Conservation (phyloP, 129 eudicot genomes). For the Saussurea involucrata region DNA sequence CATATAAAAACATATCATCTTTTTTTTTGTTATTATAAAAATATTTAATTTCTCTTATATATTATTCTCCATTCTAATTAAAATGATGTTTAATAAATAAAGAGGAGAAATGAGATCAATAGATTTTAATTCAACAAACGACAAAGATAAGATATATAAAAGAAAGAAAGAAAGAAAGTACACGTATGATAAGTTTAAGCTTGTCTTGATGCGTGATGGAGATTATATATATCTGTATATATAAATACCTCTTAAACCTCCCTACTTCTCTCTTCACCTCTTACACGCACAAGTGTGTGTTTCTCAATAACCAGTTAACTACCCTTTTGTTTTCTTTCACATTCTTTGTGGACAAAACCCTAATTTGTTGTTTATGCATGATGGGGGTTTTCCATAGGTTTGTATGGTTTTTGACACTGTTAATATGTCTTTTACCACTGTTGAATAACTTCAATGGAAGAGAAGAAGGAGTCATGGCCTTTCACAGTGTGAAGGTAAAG, state of each 20-base stretch:
- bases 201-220: neutral
- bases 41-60: neutral
- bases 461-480: constrained; percentile 22
- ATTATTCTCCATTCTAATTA: neutral
- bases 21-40: neutral
- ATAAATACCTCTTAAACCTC: neutral
- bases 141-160: neutral
- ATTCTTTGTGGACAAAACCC: neutral
- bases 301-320: neutral
- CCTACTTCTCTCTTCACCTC: neutral
- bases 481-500: constrained; percentile 12
- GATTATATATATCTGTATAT: neutral
- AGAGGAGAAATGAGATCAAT: neutral
- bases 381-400: neutral
- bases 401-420: neutral
- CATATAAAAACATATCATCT: neutral
- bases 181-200: neutral
- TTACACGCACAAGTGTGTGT: neutral
- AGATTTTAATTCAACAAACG: neutral
- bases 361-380: neutral
- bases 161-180: neutral
- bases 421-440: neutral
- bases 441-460: neutral
- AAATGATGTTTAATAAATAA: neutral
- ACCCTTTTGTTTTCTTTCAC: neutral